These are phyloP conservation scores for Hirsutella minnesotensis DNA, from an alignment of 2,329 filamentous ascomycete genomes.

Conservation along the genomic window DNA sequence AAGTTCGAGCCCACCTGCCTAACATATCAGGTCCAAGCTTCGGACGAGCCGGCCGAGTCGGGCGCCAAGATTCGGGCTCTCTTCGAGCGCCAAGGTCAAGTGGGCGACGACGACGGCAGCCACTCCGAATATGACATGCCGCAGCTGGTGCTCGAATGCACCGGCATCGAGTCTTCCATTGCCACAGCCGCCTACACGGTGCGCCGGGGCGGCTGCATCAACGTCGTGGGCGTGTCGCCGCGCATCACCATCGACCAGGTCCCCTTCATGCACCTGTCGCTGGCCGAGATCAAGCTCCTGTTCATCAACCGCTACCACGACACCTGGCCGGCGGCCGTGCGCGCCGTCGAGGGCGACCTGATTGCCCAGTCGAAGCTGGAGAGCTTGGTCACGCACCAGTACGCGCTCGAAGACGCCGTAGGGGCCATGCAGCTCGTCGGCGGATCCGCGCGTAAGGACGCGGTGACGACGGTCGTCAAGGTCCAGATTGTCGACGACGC, in stretches of 20 bases:
- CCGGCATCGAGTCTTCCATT: conserved; percentile 52
- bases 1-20: conserved; percentile 40
- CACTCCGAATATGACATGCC: conserved; percentile 43
- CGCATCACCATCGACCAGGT: conserved; percentile 48
- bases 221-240: conserved; percentile 53
- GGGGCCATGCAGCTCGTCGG: conserved; percentile 27
- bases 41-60: conserved; percentile 34
- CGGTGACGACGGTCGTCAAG: conserved; percentile 7
- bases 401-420: conserved; percentile 47
- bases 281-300: conserved; percentile 53
- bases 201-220: conserved; percentile 45
- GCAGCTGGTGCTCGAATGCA: conserved; percentile 51
- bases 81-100: conserved; percentile 26
- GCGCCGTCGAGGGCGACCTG: conserved; percentile 45
- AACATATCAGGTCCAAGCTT: conserved; percentile 40
- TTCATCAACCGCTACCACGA: conserved; percentile 63
- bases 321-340: conserved; percentile 56
- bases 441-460: conserved; percentile 8
- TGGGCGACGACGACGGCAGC: not conserved
- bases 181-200: conserved; percentile 45
- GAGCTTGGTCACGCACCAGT: conserved; percentile 43
- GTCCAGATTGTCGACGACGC: conserved; percentile 12
- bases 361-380: conserved; percentile 42
- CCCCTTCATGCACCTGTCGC: conserved; percentile 54
- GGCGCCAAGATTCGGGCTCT: conserved; percentile 39